Evolutionary conservation across 371 early-diverging fungal genomes (phyloP), one percentile per base, ranked within the genome.

Genomic region (Dinochytrium kinnereticum): DNA sequence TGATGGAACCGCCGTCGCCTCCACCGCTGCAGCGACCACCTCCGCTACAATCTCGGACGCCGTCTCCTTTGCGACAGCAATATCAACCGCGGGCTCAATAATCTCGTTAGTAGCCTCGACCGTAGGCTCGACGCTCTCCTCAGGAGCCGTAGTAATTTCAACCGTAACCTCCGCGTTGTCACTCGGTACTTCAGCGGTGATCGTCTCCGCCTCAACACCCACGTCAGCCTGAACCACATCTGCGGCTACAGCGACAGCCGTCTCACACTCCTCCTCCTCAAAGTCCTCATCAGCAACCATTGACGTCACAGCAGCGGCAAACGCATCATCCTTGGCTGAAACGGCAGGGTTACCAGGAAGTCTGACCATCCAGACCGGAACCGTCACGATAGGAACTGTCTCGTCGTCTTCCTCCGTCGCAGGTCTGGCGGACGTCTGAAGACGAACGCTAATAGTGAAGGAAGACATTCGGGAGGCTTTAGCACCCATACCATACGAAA

Each of bases 371-470:
- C 26, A n/a, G 44, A 66, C 66, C 10, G 66, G 66, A 5, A 66
- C 66, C 2, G 21, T 66, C 44, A 66, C 49, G 10, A 66, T 2
- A 5, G 66, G 66, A 3, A 38, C n/a, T 24, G n/a, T 24, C 44
- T 66, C 66, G n/a, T 66, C 66, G 28, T 66, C 66, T 5, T 37
- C 66, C n/a, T 66, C 66, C n/a, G 31, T 37, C 13, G n/a, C 66
- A 24, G 10, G 30, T 44, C 44, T 37, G 10, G 66, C 66, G 15
- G 38, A n/a, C 44, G 49, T 66, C 44, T 34, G 38, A 28, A 66
- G 37, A 28, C 66, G 30, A 24, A 66, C 66, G 66, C 44, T 66
- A 44, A 66, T 44, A 2, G 38, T 40, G 44, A 34, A 33, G 3
- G 34, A 33, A 10, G 36, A 34, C 36, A 33, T 34, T 19, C 34